phyloP scores from a whole-genome alignment of 164 flowering plant species.

The Stephania yunnanensis region DNA sequence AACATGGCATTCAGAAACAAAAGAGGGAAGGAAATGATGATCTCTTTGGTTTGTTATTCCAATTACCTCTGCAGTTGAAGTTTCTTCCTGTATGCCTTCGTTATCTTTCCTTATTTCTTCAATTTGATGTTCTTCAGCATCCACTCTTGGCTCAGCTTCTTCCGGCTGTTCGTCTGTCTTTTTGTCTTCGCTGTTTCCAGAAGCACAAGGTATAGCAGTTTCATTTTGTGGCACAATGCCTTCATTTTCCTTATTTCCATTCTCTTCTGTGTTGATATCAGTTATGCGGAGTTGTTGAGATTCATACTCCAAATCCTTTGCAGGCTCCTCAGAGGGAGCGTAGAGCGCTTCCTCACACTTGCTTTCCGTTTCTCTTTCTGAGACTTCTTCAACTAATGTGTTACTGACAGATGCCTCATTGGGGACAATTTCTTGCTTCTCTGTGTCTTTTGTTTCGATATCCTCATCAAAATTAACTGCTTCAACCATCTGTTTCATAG shows the following conservation, averaged over 20 bases:
- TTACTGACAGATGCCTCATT: background rate
- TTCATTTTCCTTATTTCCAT: slow-evolving; percentile 15
- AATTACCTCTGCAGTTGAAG: slow-evolving; percentile 24
- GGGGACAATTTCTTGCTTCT: slow-evolving; percentile 1
- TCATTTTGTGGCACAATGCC: background rate
- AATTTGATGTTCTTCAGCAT: slow-evolving; percentile 16
- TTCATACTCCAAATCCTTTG: slow-evolving; percentile 15
- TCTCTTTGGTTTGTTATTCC: background rate
- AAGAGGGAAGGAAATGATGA: background rate
- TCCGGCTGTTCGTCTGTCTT: background rate
- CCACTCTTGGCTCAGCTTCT: slow-evolving; percentile 4
- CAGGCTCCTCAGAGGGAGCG: slow-evolving; percentile 3
- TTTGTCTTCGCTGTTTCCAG: background rate
- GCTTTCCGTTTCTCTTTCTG: slow-evolving; percentile 5
- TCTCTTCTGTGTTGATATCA: slow-evolving; percentile 16
- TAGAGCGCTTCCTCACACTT: slow-evolving; percentile 9
- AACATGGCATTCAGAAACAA: background rate
- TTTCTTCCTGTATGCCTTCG: slow-evolving; percentile 15
- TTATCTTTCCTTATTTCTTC: slow-evolving; percentile 16
- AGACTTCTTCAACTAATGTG: slow-evolving; percentile 11
- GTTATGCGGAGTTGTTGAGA: slow-evolving; percentile 12
- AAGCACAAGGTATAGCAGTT: background rate
- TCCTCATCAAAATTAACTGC: slow-evolving; percentile 10
- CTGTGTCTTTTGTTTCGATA: slow-evolving; percentile 10
- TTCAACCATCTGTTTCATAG: slow-evolving; percentile 14